Evolutionary conservation across 2,329 filamentous ascomycete species (phyloP), one percentile per base, ranked within the genome.

Genomic region (Trichoderma asperellum): DNA sequence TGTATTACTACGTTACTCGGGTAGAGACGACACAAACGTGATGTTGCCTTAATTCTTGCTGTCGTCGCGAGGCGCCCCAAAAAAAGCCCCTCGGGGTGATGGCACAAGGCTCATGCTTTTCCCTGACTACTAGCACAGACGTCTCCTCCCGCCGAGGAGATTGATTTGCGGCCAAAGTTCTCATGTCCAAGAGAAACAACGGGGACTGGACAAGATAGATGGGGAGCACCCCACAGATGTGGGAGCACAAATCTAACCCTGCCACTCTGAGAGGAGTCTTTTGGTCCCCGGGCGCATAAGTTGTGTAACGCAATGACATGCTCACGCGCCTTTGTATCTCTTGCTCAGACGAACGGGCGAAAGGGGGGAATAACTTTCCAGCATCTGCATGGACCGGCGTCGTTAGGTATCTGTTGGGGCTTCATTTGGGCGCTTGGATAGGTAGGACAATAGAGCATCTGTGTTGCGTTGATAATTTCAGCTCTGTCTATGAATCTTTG

Each of bases 291-390:
- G 62, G 62, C 52, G 62, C 62, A 57, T 65, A 65, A 64, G 7
- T n/a, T 56, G 62, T 43, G 62, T 65, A 56, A 65, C 62, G 34
- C 62, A 65, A 32, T 34, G 35, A 57, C 52, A 47, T 56, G 52
- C 18, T 49, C 27, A 35, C 52, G 16, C 43, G 27, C 49, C 62
- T 57, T 40, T 24, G 62, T 57, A 57, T 29, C 29, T 43, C 55
- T 37, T 21, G n/a, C 53, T 37, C 34, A 34, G 21, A 27, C 21
- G 32, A 32, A 35, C 5, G 59, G 32, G 59, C 24, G 10, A 35
- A 16, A 62, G 12, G 27, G 8, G 24, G 24, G 24, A 24, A 43
- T 7, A 43, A 43, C 18, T n/a, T 14, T 5, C 10, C 32, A 53
- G 21, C 29, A 16, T 8, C 8, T 53, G 18, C 21, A 21, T 53